phyloP scores from a whole-genome alignment of 805 yeast genomes.

The Wickerhamomyces alni region DNA sequence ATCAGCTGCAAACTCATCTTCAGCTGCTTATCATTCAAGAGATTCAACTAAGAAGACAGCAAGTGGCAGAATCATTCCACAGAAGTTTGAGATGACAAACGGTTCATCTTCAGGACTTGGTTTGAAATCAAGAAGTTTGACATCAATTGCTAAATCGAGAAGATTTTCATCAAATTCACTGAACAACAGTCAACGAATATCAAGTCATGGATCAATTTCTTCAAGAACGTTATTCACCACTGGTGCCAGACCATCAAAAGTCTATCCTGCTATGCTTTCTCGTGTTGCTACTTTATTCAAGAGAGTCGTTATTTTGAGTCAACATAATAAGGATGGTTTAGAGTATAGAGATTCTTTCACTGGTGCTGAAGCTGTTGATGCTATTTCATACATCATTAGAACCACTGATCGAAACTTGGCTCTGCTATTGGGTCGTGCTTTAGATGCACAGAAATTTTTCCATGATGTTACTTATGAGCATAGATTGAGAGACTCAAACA shows the following conservation, averaged over 20 bases:
- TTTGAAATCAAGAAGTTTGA: conserved; percentile 40
- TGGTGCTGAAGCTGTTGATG: conserved; percentile 90
- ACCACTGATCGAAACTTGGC: conserved; percentile 92
- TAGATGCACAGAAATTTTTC: conserved; percentile 91
- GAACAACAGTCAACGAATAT: conserved; percentile 16
- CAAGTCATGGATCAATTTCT: conserved; percentile 18
- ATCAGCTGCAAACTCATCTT: background rate
- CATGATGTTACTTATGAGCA: conserved; percentile 96
- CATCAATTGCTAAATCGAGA: conserved; percentile 28
- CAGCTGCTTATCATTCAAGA: conserved; percentile 27
- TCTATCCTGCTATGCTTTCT: conserved; percentile 87
- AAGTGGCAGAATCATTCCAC: conserved; percentile 41
- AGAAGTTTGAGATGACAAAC: conserved; percentile 33
- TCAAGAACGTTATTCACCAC: conserved; percentile 43
- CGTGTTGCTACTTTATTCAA: conserved; percentile 76
- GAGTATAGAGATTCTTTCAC: conserved; percentile 91
- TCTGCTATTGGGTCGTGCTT: conserved; percentile 77
- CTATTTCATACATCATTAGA: conserved; percentile 76
- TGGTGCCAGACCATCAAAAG: conserved; percentile 47
- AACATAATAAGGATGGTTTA: conserved; percentile 83
- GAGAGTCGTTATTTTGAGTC: conserved; percentile 62
- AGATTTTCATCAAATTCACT: conserved; percentile 21
- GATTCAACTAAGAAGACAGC: conserved; percentile 30
- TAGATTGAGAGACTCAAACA: conserved; percentile 78
- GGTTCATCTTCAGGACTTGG: conserved; percentile 27